Base-by-base conservation (phyloP, 495 filamentous ascomycete genomes). In the Aspergillus olivimuriae region DNA sequence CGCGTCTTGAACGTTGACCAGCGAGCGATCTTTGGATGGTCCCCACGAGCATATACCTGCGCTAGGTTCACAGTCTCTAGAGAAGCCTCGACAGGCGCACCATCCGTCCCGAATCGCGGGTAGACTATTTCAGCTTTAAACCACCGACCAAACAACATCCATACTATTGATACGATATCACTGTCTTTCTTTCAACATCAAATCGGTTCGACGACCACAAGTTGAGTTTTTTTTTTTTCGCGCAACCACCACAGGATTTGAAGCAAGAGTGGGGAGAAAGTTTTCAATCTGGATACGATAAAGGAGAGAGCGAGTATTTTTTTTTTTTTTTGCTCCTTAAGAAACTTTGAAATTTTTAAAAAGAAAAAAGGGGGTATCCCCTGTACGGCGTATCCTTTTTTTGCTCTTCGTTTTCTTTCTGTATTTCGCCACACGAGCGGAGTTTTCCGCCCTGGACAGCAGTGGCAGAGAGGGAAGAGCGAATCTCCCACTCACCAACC, bases 121-220 rank as follows among this genome's bases (percentile, higher is more conserved):
- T 67, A 69, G 65, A 65, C 65, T 65, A 69, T 62, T 55, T 52
- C 55, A 58, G 63, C 65, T 69, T 54, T 57, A 57, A 58, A 53
- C 48, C 47, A 41, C 34, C 47, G 40, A 50, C 50, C 20, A 37
- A 18, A n/a, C n/a, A n/a, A n/a, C 45, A 55, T 45, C 51, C 52
- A 46, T 34, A 43, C 43, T 24, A 40, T 22, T 34, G 23, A 21
- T 38, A 47, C 39, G 24, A 37, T 33, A 38, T 49, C 35, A 35
- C 42, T 39, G 49, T 45, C 34, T 47, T 44, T 41, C 41, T 49
- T 52, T 52, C 21, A 44, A 56, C 53, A 32, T 52, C 44, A 49
- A n/a, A n/a, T n/a, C n/a, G n/a, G n/a, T n/a, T n/a, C n/a, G n/a
- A n/a, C n/a, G n/a, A n/a, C n/a, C n/a, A n/a, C n/a, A n/a, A n/a